phyloP scores from a whole-genome alignment of 352 stramenopile genomes.

The Pythium phragmitis region DNA sequence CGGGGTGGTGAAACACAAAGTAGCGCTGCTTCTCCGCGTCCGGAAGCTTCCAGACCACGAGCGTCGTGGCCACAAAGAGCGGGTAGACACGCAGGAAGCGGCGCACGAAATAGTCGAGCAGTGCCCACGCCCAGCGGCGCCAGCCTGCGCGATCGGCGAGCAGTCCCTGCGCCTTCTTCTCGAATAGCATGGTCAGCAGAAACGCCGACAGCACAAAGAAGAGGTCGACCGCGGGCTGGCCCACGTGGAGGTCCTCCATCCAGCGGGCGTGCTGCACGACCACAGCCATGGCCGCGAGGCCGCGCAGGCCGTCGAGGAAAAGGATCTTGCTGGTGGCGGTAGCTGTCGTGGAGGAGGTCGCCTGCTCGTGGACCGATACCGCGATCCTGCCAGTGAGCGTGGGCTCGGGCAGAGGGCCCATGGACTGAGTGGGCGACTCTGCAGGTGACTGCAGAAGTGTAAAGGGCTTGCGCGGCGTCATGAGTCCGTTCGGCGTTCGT shows the following conservation, averaged over 20 bases:
- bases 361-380: no score
- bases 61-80: conserved; percentile 37
- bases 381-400: no score
- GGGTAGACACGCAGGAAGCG: conserved; percentile 53
- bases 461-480: no score
- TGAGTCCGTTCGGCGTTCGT: no score
- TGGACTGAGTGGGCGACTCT: no score
- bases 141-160: conserved; percentile 23
- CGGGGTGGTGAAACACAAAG: conserved; percentile 18
- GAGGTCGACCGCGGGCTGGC: conserved; percentile 38
- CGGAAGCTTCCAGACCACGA: conserved; percentile 35
- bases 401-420: no score
- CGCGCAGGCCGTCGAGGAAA: conserved; percentile 34
- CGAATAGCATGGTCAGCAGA: conserved; percentile 51
- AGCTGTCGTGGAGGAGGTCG: neutral
- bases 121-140: conserved; percentile 31
- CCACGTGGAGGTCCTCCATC: conserved; percentile 36
- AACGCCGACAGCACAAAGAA: conserved; percentile 63
- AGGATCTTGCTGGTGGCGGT: conserved; percentile 18
- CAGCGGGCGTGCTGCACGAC: conserved; percentile 27
- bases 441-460: no score
- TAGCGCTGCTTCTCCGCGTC: conserved; percentile 31
- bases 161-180: conserved; percentile 40
- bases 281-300: conserved; percentile 30
- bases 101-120: conserved; percentile 45